Evolutionary conservation across 2,329 filamentous ascomycete species (phyloP).

Genomic region (Fusarium globosum): DNA sequence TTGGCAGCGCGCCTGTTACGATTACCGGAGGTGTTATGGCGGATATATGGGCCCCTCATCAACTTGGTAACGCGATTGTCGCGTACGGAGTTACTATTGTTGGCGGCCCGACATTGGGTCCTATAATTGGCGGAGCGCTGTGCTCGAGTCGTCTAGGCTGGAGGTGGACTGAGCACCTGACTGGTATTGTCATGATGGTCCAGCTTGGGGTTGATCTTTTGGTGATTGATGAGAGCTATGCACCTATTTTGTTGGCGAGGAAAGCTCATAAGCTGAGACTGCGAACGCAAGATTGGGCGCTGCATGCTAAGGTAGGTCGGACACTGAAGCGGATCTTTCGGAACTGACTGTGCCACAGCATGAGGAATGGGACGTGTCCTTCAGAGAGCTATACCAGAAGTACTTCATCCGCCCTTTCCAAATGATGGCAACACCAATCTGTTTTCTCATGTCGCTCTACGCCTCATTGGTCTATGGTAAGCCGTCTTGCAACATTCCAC

Average conservation of each 20-base stretch:
- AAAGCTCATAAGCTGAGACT: not conserved
- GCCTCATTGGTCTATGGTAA: not conserved
- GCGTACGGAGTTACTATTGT: not conserved
- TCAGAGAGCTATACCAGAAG: not conserved
- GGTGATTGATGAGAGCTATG: not conserved
- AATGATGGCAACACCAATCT: not conserved
- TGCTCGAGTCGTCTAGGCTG: not conserved
- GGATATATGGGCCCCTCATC: not conserved
- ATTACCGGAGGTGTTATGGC: not conserved
- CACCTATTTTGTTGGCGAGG: not conserved
- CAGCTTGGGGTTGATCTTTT: not conserved
- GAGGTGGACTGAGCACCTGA: not conserved
- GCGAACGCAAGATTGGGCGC: not conserved
- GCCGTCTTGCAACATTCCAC: rapidly evolving
- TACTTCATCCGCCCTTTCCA: not conserved
- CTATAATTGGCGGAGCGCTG: not conserved
- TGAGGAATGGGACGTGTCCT: not conserved
- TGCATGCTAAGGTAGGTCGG: not conserved
- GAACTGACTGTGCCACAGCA: not conserved
- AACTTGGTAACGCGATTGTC: not conserved
- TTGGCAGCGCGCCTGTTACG: not conserved
- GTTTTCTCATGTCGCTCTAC: not conserved
- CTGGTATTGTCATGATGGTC: not conserved
- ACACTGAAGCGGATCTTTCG: too few relatives aligned
- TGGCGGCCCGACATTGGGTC: not conserved